Evolutionary conservation across 2,329 filamentous ascomycete species (phyloP).

Genomic region (Alternaria metachromatica): DNA sequence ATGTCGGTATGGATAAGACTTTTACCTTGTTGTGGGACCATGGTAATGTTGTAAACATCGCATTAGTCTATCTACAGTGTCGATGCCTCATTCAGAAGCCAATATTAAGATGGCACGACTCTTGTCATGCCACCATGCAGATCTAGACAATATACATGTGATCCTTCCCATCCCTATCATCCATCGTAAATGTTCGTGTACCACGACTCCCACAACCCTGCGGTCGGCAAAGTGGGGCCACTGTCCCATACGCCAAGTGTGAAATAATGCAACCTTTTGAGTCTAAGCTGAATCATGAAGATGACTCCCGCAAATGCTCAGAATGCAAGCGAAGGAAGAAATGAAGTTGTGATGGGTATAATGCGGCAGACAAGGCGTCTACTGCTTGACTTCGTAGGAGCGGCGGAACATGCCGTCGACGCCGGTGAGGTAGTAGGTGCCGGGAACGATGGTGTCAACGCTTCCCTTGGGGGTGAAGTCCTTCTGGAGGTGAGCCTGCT

Average conservation of each 20-base stretch:
- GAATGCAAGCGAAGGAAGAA: conserved; percentile 39
- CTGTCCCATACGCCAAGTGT: conserved; percentile 24
- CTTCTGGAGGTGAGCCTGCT: conserved; percentile 59
- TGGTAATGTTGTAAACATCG: conserved; percentile 1
- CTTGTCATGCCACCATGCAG: conserved; percentile 7
- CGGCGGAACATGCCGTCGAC: conserved; percentile 61
- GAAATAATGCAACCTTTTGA: conserved; percentile 30
- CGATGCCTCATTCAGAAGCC: conserved; percentile 10
- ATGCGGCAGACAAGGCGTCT: conserved; percentile 26
- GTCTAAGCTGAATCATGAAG: conserved; percentile 37
- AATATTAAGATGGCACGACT: conserved; percentile 18
- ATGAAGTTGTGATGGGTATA: conserved; percentile 19
- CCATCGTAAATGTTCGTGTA: conserved; percentile 22
- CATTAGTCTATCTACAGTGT: conserved; percentile 25
- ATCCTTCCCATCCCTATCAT: conserved; percentile 15
- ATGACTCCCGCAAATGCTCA: conserved; percentile 48
- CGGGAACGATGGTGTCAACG: conserved; percentile 53
- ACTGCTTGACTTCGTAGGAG: conserved; percentile 58
- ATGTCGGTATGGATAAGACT: not conserved
- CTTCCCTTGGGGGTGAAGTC: conserved; percentile 55
- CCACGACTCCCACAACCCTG: conserved; percentile 5
- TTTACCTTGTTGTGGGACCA: not conserved
- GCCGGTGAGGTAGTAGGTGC: conserved; percentile 59
- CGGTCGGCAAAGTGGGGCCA: conserved; percentile 5
- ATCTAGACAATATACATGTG: conserved; percentile 18